phyloP scores from a whole-genome alignment of 768 basidiomycete species.

The Lyophyllum decastes region DNA sequence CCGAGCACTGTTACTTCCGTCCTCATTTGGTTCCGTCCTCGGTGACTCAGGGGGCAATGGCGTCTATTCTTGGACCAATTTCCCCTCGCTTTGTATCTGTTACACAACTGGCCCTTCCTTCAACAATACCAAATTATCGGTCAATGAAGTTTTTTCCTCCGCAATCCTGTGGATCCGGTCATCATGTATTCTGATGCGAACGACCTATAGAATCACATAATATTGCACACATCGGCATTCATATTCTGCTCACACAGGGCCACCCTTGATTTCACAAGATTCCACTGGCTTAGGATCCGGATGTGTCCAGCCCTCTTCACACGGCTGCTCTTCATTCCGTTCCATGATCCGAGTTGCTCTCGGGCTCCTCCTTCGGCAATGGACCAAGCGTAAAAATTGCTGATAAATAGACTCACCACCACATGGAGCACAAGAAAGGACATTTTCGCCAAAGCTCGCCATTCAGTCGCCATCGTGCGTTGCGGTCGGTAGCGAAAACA shows the following conservation, averaged over 20 bases:
- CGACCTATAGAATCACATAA: not conserved
- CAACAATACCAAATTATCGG: not conserved
- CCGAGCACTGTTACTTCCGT: no score
- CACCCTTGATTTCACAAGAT: not conserved
- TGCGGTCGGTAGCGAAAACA: not conserved
- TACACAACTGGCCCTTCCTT: not conserved
- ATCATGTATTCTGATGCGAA: not conserved
- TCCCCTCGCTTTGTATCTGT: not conserved
- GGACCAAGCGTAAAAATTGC: not conserved
- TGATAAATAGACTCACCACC: not conserved
- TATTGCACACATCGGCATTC: not conserved
- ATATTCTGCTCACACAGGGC: not conserved
- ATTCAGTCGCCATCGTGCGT: constrained; percentile 4
- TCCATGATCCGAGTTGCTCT: not conserved
- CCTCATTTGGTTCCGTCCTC: no score
- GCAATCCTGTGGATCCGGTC: not conserved
- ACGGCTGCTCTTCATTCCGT: not conserved
- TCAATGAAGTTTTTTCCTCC: not conserved
- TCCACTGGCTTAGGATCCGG: not conserved
- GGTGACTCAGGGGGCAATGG: no score
- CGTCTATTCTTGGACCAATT: not conserved
- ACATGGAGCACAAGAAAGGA: constrained; percentile 1
- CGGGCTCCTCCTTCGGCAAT: not conserved
- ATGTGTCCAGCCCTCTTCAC: not conserved
- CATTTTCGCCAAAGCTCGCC: constrained; percentile 5